phyloP scores from a whole-genome alignment of 163 green algal genomes.

The Scenedesmus sp. region DNA sequence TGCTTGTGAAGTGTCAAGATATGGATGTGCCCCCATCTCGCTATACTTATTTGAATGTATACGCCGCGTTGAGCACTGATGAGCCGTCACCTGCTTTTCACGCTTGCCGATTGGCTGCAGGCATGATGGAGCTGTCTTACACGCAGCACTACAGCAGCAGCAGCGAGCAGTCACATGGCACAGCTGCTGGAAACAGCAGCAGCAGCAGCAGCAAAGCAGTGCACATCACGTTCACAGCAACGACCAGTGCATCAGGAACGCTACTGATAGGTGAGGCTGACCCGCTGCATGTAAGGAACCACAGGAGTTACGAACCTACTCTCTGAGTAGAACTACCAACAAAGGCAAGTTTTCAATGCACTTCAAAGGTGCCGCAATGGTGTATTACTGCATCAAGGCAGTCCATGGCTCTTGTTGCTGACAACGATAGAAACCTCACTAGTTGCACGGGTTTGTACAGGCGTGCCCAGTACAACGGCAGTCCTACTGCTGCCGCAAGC shows the following conservation, averaged over 20 bases:
- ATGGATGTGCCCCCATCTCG: too few species aligned
- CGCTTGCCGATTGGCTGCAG: background rate
- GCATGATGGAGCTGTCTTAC: constrained; percentile 83
- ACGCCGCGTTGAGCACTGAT: too few species aligned
- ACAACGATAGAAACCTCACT: too few species aligned
- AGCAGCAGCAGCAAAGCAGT: constrained; percentile 33
- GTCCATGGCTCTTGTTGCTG: background rate
- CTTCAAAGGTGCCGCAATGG: background rate
- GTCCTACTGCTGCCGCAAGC: too few species aligned
- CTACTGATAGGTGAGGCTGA: constrained; percentile 70
- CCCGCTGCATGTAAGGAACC: background rate
- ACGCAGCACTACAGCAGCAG: constrained; percentile 58
- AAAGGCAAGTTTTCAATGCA: background rate
- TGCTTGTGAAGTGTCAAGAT: too few species aligned
- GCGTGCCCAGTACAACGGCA: too few species aligned
- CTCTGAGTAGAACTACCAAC: background rate
- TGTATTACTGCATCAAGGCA: background rate
- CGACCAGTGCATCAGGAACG: constrained; percentile 66
- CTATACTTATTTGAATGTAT: too few species aligned
- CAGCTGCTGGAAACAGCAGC: background rate
- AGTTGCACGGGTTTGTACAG: too few species aligned
- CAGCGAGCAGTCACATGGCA: background rate
- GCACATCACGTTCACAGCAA: constrained; percentile 89
- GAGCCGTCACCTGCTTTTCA: background rate
- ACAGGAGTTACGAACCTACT: too few species aligned